phyloP scores from a whole-genome alignment of 2,329 filamentous ascomycete species.

The Cladosporium sp. region DNA sequence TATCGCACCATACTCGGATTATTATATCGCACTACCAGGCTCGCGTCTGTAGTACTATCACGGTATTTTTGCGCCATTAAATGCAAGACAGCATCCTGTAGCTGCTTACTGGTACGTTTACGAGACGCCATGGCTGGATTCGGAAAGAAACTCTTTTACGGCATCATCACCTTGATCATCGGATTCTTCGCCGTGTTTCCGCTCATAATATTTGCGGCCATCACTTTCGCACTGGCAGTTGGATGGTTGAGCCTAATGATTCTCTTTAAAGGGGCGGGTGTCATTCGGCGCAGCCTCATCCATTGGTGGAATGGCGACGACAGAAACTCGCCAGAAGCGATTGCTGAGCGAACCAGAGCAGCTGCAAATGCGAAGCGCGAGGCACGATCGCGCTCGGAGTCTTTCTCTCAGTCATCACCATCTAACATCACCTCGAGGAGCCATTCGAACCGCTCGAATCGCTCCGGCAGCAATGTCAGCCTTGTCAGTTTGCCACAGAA shows the following conservation, averaged over 20 bases:
- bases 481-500: not conserved
- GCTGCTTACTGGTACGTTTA: not conserved
- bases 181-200: slow-evolving; percentile 7
- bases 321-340: not conserved
- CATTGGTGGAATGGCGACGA: not conserved
- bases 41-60: not conserved
- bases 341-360: not conserved
- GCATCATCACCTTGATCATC: not conserved
- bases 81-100: not conserved
- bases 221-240: slow-evolving; percentile 3
- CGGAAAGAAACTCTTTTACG: not conserved
- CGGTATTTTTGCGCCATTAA: not conserved
- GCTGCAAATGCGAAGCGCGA: not conserved
- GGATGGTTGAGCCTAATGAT: not conserved
- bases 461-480: slow-evolving; percentile 9
- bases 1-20: not conserved
- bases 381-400: not conserved
- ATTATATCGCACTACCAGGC: not conserved
- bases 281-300: not conserved
- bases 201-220: not conserved
- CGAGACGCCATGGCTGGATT: not conserved
- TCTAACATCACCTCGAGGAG: not conserved
- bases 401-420: not conserved
- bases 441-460: not conserved
- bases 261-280: not conserved